Evolutionary conservation across 345 rosid species (phyloP).

Genomic region (Schrenkiella parvula): DNA sequence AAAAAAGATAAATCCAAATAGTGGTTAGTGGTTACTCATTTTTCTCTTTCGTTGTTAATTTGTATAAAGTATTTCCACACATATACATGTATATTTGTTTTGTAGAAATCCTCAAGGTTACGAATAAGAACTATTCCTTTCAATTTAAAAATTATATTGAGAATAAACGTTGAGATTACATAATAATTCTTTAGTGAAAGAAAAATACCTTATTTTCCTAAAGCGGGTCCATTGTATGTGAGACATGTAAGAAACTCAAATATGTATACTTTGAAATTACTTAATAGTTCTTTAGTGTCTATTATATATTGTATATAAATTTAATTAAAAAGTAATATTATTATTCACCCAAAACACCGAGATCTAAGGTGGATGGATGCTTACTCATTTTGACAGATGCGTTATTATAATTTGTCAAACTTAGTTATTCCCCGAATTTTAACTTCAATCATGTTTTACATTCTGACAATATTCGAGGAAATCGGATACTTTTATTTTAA

Average conservation of each 20-base stretch:
- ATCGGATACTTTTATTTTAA: slow-evolving; percentile 2
- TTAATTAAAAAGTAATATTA: background rate
- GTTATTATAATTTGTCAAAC: slow-evolving; percentile 5
- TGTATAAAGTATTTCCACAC: background rate
- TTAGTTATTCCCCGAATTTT: background rate
- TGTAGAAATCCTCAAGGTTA: background rate
- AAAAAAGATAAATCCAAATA: slow-evolving; percentile 18
- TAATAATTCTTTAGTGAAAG: background rate
- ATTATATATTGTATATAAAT: background rate
- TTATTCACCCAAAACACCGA: slow-evolving; percentile 23
- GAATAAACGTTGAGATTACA: background rate
- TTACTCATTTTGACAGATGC: slow-evolving; percentile 6
- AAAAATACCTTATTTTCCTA: background rate
- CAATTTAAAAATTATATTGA: background rate
- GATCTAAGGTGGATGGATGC: slow-evolving; percentile 28
- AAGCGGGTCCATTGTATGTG: background rate
- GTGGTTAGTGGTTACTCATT: slow-evolving; percentile 7
- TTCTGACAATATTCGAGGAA: slow-evolving; percentile 35
- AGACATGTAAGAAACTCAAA: background rate
- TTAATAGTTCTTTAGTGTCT: too few relatives aligned
- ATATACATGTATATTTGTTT: background rate
- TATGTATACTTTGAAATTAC: too few relatives aligned
- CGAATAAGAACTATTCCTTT: background rate
- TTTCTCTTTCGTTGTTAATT: background rate
- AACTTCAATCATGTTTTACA: slow-evolving; percentile 25